Evolutionary conservation across 2,329 filamentous ascomycete genomes (phyloP).

Genomic region (Cryphonectria nitschkei): DNA sequence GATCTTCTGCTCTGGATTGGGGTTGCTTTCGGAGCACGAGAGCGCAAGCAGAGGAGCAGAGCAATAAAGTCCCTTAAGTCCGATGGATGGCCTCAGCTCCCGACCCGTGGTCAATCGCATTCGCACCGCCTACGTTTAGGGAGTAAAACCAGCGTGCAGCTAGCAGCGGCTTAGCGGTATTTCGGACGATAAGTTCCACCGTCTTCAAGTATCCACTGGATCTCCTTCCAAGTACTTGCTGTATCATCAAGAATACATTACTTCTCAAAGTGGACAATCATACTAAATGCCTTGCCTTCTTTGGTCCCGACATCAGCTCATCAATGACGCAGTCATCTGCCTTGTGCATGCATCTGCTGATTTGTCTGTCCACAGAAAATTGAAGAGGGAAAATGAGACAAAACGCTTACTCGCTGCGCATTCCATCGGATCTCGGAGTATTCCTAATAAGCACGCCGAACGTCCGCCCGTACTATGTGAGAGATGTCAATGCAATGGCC

Average conservation of each 20-base stretch:
- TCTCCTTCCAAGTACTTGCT: not conserved
- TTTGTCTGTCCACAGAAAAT: no score
- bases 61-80: not conserved
- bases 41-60: not conserved
- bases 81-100: not conserved
- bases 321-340: not conserved
- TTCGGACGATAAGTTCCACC: not conserved
- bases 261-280: not conserved
- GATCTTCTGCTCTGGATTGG: not conserved
- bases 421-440: not conserved
- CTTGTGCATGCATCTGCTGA: no score
- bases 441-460: not conserved
- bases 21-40: not conserved
- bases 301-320: not conserved
- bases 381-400: not conserved
- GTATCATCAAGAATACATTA: not conserved
- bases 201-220: not conserved
- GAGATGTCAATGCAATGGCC: not conserved
- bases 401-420: not conserved
- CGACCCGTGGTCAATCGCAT: not conserved
- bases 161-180: not conserved
- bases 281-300: not conserved
- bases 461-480: not conserved
- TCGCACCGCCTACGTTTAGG: not conserved
- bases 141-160: not conserved